Evolutionary conservation across 164 flowering plant species (phyloP), one percentile per base, ranked within the genome.

Genomic region (Berberis vulgaris): DNA sequence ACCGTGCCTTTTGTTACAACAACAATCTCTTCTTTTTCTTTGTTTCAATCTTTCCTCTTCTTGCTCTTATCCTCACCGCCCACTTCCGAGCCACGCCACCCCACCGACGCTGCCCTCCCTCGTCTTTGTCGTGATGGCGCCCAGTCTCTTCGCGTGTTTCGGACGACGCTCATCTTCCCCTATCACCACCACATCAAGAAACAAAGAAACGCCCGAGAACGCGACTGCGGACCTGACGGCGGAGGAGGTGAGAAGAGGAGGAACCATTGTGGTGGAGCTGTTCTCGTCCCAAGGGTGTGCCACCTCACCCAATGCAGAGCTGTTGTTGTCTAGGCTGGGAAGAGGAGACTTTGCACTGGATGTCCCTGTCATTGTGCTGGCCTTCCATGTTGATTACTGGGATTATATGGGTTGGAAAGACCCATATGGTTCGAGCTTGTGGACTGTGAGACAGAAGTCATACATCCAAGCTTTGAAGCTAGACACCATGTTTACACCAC

Each of bases 331-430:
- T 41, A 68, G 93, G 76, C 76, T 92, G 2, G 96, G 91, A 59
- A 72, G 96, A 42, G 96, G 96, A 0, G 98, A 92, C 52, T 86
- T 89, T 64, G 66, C 74, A 43, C 70, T 72, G 60, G 85, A 78
- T 3, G 61, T 62, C 54, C 85, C 89, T 59, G 81, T 88, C 59
- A 67, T 86, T 1, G 77, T 85, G 67, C 67, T 92, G 73, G 87
- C 85, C 0, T 88, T 76, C 61, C 98, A 92, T 49, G 98, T 92
- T n/a, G 96, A 92, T 66, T 87, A 86, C 57, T 92, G 98, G 96
- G 98, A 92, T 69, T 84, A 87, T 59, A 80, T 70, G 76, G 98
- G 98, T 10, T 92, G 98, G 98, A 89, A 84, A 67, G 98, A 92
- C 57, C 93, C 96, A 5, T 89, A 67, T 46, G 96, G 86, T 43